phyloP scores from a whole-genome alignment of 2,329 filamentous ascomycete genomes.

The Uncinocarpus reesii region DNA sequence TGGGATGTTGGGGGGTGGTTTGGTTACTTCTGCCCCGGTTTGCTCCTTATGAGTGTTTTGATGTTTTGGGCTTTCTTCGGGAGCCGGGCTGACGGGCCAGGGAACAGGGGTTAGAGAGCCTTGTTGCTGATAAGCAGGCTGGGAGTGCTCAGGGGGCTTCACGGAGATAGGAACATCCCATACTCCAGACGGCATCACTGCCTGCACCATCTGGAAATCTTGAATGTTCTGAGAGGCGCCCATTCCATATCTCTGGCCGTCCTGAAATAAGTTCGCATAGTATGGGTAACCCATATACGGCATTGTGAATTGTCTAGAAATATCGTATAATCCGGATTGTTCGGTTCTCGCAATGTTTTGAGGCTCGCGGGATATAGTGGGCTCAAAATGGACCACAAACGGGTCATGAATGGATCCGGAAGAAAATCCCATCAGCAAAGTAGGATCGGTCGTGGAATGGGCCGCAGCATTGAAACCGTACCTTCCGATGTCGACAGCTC shows the following conservation, averaged over 20 bases:
- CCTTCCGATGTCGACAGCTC: neutral
- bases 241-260: neutral
- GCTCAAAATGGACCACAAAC: slow-evolving; percentile 2
- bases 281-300: neutral
- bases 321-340: neutral
- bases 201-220: neutral
- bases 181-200: neutral
- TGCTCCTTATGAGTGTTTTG: neutral
- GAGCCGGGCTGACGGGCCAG: slow-evolving; percentile 3
- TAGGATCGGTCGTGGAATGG: neutral
- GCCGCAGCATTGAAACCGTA: neutral
- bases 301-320: neutral
- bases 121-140: neutral
- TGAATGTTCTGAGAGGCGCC: neutral
- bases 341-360: neutral
- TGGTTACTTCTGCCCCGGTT: neutral
- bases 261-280: neutral
- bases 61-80: neutral
- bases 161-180: slow-evolving; percentile 4
- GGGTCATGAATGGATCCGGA: neutral
- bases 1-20: slow-evolving; percentile 1
- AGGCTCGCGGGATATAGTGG: neutral
- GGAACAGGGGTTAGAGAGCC: neutral
- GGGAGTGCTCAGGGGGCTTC: neutral
- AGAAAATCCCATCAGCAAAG: neutral